Conservation (phyloP, 805 yeast species). For the Cyberlindnera galapagoensis region DNA sequence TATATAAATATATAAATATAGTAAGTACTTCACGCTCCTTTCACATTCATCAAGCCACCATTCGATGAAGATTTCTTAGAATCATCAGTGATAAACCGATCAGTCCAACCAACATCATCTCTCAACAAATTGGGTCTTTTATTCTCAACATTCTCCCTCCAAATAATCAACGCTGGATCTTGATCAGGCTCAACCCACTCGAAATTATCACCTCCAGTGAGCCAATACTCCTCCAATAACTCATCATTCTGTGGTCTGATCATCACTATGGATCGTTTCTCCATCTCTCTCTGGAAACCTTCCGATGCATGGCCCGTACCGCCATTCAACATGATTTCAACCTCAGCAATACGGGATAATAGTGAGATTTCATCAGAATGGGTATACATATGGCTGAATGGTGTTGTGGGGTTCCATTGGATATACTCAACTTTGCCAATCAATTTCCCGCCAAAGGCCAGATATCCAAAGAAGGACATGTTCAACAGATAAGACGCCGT, state of each 20-base stretch:
- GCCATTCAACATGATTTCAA: slow-evolving; percentile 34
- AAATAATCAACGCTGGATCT: slow-evolving; percentile 66
- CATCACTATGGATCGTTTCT: slow-evolving; percentile 6
- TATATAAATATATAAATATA: slow-evolving; percentile 3
- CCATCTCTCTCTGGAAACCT: slow-evolving; percentile 9
- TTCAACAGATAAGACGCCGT: slow-evolving; percentile 42
- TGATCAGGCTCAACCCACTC: slow-evolving; percentile 89
- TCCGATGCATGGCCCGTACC: slow-evolving; percentile 16
- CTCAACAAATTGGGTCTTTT: slow-evolving; percentile 13
- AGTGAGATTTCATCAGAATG: slow-evolving; percentile 66
- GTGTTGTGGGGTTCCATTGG: slow-evolving; percentile 60
- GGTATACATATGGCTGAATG: slow-evolving; percentile 54
- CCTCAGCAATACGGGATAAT: slow-evolving; percentile 57
- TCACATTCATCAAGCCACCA: neutral
- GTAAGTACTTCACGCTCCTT: slow-evolving; percentile 1
- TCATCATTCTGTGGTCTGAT: slow-evolving; percentile 56
- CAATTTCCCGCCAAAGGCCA: slow-evolving; percentile 42
- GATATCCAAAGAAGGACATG: slow-evolving; percentile 38
- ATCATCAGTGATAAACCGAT: slow-evolving; percentile 11
- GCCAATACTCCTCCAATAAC: slow-evolving; percentile 78
- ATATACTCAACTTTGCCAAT: slow-evolving; percentile 49
- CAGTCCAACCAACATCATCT: slow-evolving; percentile 17
- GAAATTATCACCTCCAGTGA: slow-evolving; percentile 78
- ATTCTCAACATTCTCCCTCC: slow-evolving; percentile 11
- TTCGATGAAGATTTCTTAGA: neutral